phyloP scores from a whole-genome alignment of 2,329 filamentous ascomycete genomes.

The Ophiostoma fasciatum region DNA sequence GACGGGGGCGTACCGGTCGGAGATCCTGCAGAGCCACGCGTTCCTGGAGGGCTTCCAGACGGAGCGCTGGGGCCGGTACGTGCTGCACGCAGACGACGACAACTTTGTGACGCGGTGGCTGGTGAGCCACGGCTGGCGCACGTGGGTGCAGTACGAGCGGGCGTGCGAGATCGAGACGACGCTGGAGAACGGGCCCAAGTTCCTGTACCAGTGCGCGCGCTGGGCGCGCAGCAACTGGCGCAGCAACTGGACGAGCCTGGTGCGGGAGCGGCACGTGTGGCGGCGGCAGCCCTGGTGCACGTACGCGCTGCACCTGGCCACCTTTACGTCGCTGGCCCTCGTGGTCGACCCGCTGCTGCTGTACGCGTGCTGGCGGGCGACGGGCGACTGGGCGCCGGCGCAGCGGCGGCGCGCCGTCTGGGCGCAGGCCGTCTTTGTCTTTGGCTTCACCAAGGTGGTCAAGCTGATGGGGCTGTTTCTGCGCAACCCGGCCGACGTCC shows the following conservation, averaged over 20 bases:
- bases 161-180: conserved; percentile 90
- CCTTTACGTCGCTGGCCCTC: conserved; percentile 78
- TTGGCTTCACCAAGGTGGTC: conserved; percentile 72
- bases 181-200: conserved; percentile 75
- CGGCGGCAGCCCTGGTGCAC: conserved; percentile 86
- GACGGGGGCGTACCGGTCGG: conserved; percentile 80
- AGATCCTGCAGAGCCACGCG: conserved; percentile 70
- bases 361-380: conserved; percentile 53
- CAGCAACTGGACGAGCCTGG: conserved; percentile 84
- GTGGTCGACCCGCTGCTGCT: conserved; percentile 61
- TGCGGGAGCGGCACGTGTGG: conserved; percentile 72
- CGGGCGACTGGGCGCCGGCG: conserved; percentile 40
- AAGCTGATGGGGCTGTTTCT: conserved; percentile 80
- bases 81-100: conserved; percentile 91
- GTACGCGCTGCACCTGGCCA: conserved; percentile 85
- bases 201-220: conserved; percentile 81
- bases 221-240: conserved; percentile 98
- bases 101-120: conserved; percentile 97
- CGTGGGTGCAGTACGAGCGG: conserved; percentile 83
- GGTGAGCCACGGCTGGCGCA: conserved; percentile 83
- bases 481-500: conserved; percentile 66
- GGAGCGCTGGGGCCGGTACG: conserved; percentile 78
- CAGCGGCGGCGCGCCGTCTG: conserved; percentile 41
- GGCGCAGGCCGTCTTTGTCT: conserved; percentile 58
- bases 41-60: conserved; percentile 85